Evolutionary conservation across 148 eudicot genomes (phyloP), one percentile per base, ranked within the genome.

Genomic region (Rhododendron simsii): DNA sequence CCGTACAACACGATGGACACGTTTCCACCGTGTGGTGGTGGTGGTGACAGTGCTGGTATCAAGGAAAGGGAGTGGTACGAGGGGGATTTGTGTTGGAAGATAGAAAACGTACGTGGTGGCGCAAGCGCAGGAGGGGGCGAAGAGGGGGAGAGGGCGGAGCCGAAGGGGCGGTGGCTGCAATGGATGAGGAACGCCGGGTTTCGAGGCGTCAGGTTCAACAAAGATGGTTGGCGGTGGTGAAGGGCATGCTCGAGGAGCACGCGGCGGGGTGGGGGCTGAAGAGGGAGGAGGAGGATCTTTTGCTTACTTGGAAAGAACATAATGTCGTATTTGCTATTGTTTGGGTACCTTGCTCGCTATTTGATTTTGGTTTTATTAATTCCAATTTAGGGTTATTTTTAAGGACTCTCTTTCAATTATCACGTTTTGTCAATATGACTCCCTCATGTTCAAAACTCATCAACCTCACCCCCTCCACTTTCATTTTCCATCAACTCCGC

Each of bases 221-320:
- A 91, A n/a, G 98, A 94, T 21, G 89, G 93, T 28, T 87, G 81
- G 57, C 83, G 1, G 98, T 94, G 86, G 96, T 97, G 88, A 95
- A 93, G 84, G 83, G 83, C 53, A 92, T 97, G 98, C 90, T 97
- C 7, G 95, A 94, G 51, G 99, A 95, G 87, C 98, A 97, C 4
- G 98, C 94, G 21, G 96, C 94, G 8, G 99, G 99, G 13, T 97
- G 99, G 99, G 99, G 98, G 48, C 85, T 95, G 45, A 97, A 97
- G 94, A 97, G 88, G 89, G 98, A 95, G 81, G 96, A 95, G 5
- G 94, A 94, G 2, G 92, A 95, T 87, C 87, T 95, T 83, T 91
- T 97, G 75, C 96, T 97, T 18, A 97, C 98, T 9, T 97, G 99
- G 98, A 97, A 95, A 90, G 99, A 98, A 0, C 98, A 97, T 59